Evolutionary conservation across 2,329 filamentous ascomycete species (phyloP), one percentile per base, ranked within the genome.

Genomic region (Fusarium phyllophilum): DNA sequence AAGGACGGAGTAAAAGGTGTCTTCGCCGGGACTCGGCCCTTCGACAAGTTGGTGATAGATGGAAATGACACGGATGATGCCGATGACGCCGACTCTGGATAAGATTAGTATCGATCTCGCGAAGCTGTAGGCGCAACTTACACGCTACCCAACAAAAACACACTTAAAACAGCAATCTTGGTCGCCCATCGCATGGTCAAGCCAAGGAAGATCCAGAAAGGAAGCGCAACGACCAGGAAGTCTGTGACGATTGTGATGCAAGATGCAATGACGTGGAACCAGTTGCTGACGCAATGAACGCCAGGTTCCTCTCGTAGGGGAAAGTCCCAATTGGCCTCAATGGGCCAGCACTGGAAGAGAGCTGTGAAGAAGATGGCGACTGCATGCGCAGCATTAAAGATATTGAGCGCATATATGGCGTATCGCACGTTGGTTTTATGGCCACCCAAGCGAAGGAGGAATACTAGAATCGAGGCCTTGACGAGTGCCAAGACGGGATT

Each of bases 401-500:
- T 73, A 9, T 77, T 79, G 2, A 73, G 66, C 8, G 41, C 45
- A 13, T 74, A 42, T 13, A 73, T 73, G 4, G 71, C 66, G 26
- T 68, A 68, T 38, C 71, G 71, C 3, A 73, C 57, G 5, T 61
- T 68, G 7, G 70, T 76, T 64, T 84, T 84, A 61, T 84, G 81
- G 0, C 82, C 83, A 6, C 82, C 80, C 1, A 86, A 78, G 3
- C 84, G 83, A n/a, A 84, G 78, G 29, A 86, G 80, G 67, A 86
- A 86, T 12, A 86, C 70, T 17, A 86, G 78, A 33, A 85, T 79
- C 4, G 85, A 86, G 17, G 81, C 80, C 69, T 86, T 86, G 62
- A 86, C 83, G 17, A 86, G 78, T 31, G 83, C 83, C 5, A 86
- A 73, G 31, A 86, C 82, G 2, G 85, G 85, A 46, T 85, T 86